Conservation (phyloP, 306 rosid species). For the Aeschynomene evenia region DNA sequence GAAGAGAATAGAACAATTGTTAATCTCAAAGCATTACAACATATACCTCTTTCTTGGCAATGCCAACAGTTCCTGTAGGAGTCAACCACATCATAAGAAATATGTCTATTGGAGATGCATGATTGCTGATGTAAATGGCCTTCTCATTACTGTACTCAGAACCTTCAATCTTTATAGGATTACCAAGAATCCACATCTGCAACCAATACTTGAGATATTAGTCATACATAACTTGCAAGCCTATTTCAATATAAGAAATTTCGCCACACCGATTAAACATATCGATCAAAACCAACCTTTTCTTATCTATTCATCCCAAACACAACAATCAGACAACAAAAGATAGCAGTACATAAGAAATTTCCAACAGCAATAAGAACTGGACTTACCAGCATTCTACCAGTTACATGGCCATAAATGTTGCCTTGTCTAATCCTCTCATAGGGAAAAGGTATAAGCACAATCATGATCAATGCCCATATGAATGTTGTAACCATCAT, state of each 20-base stretch:
- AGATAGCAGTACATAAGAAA: not conserved
- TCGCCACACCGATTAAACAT: not conserved
- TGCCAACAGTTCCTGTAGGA: constrained; percentile 62
- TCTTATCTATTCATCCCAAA: not conserved
- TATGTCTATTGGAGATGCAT: constrained; percentile 67
- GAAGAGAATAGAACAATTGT: not conserved
- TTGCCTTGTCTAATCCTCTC: constrained; percentile 63
- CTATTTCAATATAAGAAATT: not conserved
- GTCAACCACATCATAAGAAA: constrained; percentile 64
- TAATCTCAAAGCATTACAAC: constrained; percentile 9
- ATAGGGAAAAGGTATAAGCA: constrained; percentile 64
- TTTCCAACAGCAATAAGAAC: not conserved
- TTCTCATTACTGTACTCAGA: constrained; percentile 43
- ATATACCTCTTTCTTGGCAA: constrained; percentile 68
- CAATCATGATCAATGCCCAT: constrained; percentile 58
- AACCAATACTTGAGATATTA: constrained; percentile 21
- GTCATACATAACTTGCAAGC: constrained; percentile 24
- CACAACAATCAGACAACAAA: not conserved
- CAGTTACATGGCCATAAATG: constrained; percentile 67
- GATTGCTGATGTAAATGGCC: constrained; percentile 65
- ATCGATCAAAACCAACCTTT: not conserved
- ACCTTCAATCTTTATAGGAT: constrained; percentile 62
- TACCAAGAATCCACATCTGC: constrained; percentile 74
- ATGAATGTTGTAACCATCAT: constrained; percentile 59
- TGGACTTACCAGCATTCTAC: constrained; percentile 60